Evolutionary conservation across 2,329 filamentous ascomycete genomes (phyloP).

Genomic region (Curvularia lunata): DNA sequence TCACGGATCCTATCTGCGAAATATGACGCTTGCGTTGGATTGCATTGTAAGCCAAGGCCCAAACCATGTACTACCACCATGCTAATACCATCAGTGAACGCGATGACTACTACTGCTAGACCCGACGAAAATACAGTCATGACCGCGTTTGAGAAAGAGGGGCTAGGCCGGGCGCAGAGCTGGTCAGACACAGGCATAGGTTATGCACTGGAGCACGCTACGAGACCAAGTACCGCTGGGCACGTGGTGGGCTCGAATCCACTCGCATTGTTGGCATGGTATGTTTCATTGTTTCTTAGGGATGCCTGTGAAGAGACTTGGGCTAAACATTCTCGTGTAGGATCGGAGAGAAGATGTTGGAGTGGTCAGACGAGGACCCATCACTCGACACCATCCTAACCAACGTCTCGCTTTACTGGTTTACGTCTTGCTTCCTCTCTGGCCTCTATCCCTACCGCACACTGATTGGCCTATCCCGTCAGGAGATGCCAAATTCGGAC

Average conservation of each 20-base stretch:
- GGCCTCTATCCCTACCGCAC: slow-evolving; percentile 60
- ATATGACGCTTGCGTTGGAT: slow-evolving; percentile 57
- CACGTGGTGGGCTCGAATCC: slow-evolving; percentile 62
- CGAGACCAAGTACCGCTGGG: slow-evolving; percentile 63
- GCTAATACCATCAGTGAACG: slow-evolving; percentile 34
- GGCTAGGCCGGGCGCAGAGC: slow-evolving; percentile 14
- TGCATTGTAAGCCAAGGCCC: slow-evolving; percentile 33
- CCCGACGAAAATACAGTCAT: slow-evolving; percentile 28
- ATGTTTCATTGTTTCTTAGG: neutral
- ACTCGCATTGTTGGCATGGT: slow-evolving; percentile 64
- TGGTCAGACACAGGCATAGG: slow-evolving; percentile 55
- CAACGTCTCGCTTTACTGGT: slow-evolving; percentile 62
- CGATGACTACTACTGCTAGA: slow-evolving; percentile 18
- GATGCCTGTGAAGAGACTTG: neutral
- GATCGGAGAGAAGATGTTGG: slow-evolving; percentile 64
- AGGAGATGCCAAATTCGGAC: neutral
- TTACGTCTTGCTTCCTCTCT: slow-evolving; percentile 55
- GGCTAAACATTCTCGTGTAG: slow-evolving; percentile 15
- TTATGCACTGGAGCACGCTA: slow-evolving; percentile 62
- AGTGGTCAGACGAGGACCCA: slow-evolving; percentile 59
- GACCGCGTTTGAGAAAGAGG: slow-evolving; percentile 25
- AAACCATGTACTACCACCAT: neutral
- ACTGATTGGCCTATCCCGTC: slow-evolving; percentile 23
- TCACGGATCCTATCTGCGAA: slow-evolving; percentile 49
- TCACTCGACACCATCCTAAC: slow-evolving; percentile 57